Evolutionary conservation across 768 basidiomycete species (phyloP).

Genomic region (Termitomyces titanicus): DNA sequence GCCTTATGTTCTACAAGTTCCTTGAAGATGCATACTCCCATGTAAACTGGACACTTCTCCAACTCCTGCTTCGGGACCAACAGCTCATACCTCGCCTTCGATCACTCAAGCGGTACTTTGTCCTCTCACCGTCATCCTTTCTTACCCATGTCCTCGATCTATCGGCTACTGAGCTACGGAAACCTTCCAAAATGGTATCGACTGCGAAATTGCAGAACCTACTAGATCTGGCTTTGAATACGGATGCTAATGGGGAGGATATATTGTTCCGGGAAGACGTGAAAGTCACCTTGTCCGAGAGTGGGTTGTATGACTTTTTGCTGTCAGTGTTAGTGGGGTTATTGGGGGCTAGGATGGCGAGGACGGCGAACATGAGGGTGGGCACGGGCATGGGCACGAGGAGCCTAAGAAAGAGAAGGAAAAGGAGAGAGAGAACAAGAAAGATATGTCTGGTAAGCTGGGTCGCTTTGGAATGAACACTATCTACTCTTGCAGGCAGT

Average conservation of each 20-base stretch:
- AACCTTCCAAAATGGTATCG: constrained; percentile 78
- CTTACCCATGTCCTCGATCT: constrained; percentile 93
- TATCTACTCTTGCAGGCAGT: constrained; percentile 51
- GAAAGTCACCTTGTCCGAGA: constrained; percentile 78
- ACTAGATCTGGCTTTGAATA: constrained; percentile 82
- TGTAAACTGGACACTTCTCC: constrained; percentile 87
- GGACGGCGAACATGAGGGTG: constrained; percentile 47
- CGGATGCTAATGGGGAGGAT: constrained; percentile 62
- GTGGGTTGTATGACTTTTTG: constrained; percentile 89
- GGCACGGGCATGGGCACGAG: constrained; percentile 33
- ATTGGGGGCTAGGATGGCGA: constrained; percentile 55
- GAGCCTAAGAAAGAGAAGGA: constrained; percentile 62
- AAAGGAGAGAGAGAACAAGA: constrained; percentile 64
- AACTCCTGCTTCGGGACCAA: constrained; percentile 87
- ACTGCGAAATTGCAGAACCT: constrained; percentile 91
- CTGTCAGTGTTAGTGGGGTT: constrained; percentile 75
- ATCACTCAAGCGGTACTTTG: constrained; percentile 95
- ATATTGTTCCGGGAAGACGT: constrained; percentile 84
- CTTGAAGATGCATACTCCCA: constrained; percentile 92
- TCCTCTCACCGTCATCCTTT: constrained; percentile 94
- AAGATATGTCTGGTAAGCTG: constrained; percentile 63
- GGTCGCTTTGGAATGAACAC: background rate
- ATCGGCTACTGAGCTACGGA: constrained; percentile 78
- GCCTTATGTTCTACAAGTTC: constrained; percentile 85
- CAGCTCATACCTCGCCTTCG: constrained; percentile 89